Percentiles rank a stretch among this genome's conserved stretches.
phyloP scores from a whole-genome alignment of 1,284 basidiomycete species.

The Xerocomus nothofagi region DNA sequence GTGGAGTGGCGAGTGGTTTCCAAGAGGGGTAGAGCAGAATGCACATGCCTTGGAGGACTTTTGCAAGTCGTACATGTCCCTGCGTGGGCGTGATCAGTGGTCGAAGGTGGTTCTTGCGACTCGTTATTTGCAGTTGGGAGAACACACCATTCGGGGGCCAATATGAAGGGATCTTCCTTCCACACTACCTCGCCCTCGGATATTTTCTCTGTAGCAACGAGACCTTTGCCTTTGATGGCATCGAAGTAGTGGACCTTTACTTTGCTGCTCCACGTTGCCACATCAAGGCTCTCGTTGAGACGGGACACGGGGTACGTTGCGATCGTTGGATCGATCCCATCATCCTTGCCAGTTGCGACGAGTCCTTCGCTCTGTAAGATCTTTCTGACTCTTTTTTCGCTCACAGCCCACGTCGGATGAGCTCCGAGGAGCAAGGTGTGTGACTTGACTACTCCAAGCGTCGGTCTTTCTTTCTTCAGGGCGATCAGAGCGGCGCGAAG shows the following conservation, averaged over 20 bases:
- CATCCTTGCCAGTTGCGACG: conserved; percentile 35
- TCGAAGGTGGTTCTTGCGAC: neutral
- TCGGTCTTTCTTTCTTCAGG: conserved; percentile 54
- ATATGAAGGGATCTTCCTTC: conserved; percentile 76
- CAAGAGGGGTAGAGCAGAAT: conserved; percentile 67
- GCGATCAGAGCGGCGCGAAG: conserved; percentile 42
- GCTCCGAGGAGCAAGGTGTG: conserved; percentile 59
- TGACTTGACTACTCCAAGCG: conserved; percentile 70
- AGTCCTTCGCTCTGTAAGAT: conserved; percentile 62
- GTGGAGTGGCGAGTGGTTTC: conserved; percentile 45
- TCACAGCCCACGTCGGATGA: conserved; percentile 71
- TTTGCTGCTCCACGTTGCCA: conserved; percentile 60
- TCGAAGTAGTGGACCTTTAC: conserved; percentile 72
- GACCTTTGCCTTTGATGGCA: conserved; percentile 77
- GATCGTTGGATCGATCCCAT: neutral
- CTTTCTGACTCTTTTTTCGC: conserved; percentile 79
- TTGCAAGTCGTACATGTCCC: conserved; percentile 74
- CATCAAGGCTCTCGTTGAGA: conserved; percentile 66
- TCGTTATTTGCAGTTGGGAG: neutral
- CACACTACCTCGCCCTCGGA: conserved; percentile 74
- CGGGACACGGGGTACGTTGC: conserved; percentile 57
- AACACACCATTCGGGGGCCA: conserved; percentile 72
- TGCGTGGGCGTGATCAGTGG: conserved; percentile 30
- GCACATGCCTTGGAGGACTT: conserved; percentile 55
- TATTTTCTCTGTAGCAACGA: conserved; percentile 71